Base-by-base conservation (phyloP, 2,329 filamentous ascomycete species). In the Metarhizium brunneum region DNA sequence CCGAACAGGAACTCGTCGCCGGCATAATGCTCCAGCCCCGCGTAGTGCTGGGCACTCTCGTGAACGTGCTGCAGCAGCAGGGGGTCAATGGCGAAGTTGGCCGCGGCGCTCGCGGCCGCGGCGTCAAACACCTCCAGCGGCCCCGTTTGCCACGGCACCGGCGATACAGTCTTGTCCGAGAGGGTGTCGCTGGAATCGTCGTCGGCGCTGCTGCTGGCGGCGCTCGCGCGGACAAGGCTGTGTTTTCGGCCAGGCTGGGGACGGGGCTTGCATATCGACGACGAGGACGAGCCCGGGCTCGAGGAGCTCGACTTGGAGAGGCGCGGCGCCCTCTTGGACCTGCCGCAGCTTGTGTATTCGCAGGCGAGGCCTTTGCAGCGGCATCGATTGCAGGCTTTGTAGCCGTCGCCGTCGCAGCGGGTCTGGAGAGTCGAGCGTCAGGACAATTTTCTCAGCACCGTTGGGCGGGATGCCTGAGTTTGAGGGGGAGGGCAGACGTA, bases 321-420 rank as follows among this genome's bases (percentile, higher is more conserved):
- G 29, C 36, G 18, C n/a, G 52, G 4, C 30, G 45, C 25, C 45
- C 20, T n/a, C 20, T 50, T 30, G n/a, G 18, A 4, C 13, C 8
- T 42, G 47, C 47, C 25, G 25, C 35, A 45, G 10, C 30, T 29
- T 8, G 32, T 30, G 47, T 54, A 54, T 47, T 50, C 35, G 47
- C 53, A 54, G 6, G 53, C 4, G 6, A 54, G 35, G 35, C 30
- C 20, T 36, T 50, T 54, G 47, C 53, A 25, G 18, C 38, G 38
- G 29, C 53, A 54, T 50, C 47, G 43, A 25, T 50, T 25, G 47
- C 53, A 54, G 25, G 53, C 18, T 38, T 13, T 50, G 20, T 30
- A 16, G 53, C 53, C 53, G 25, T 45, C 53, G 18, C 53, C 53
- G 25, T 47, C 47, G 47, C 53, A 54, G n/a, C 53, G 47, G 29